Percentiles rank a stretch among this genome's conserved stretches.
Conservation (phyloP, 2,329 filamentous ascomycete species). For the Paecilomyces fulvus region DNA sequence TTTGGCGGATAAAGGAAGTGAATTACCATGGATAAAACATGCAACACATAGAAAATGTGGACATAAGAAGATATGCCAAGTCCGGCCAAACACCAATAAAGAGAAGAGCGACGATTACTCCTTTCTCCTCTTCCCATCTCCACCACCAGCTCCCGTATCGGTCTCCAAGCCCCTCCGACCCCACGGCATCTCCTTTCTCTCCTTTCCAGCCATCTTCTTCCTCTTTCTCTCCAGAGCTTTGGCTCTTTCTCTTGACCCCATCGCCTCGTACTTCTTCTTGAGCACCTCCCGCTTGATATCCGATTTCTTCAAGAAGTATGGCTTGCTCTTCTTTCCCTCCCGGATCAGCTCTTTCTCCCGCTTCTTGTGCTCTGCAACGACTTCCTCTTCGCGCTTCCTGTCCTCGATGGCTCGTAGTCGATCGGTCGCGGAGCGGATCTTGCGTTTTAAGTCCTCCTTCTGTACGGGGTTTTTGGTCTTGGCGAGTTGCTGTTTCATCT, state of each 20-base stretch:
- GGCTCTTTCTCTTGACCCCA: slow-evolving; percentile 80
- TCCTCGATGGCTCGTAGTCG: slow-evolving; percentile 61
- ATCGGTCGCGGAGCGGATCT: slow-evolving; percentile 70
- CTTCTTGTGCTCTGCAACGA: slow-evolving; percentile 67
- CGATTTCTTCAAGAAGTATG: slow-evolving; percentile 86
- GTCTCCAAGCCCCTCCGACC: slow-evolving; percentile 37
- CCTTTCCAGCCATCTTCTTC: slow-evolving; percentile 81
- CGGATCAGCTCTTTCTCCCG: slow-evolving; percentile 77
- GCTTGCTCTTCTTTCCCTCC: slow-evolving; percentile 69
- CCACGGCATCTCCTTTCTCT: slow-evolving; percentile 67
- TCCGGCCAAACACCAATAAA: background rate
- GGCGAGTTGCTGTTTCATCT: slow-evolving; percentile 61
- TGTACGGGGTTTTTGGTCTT: slow-evolving; percentile 56
- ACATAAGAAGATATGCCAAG: background rate
- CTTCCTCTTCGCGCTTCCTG: slow-evolving; percentile 60
- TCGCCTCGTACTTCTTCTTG: slow-evolving; percentile 66
- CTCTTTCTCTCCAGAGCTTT: slow-evolving; percentile 75
- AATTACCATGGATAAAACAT: background rate
- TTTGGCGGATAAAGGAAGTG: background rate
- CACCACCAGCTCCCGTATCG: slow-evolving; percentile 10
- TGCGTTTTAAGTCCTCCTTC: slow-evolving; percentile 63
- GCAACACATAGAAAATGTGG: background rate
- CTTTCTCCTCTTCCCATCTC: slow-evolving; percentile 19
- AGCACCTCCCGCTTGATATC: slow-evolving; percentile 84
- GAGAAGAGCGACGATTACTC: slow-evolving; percentile 7